phyloP scores from a whole-genome alignment of 2,329 filamentous ascomycete genomes.

The Exserohilum rostratum region DNA sequence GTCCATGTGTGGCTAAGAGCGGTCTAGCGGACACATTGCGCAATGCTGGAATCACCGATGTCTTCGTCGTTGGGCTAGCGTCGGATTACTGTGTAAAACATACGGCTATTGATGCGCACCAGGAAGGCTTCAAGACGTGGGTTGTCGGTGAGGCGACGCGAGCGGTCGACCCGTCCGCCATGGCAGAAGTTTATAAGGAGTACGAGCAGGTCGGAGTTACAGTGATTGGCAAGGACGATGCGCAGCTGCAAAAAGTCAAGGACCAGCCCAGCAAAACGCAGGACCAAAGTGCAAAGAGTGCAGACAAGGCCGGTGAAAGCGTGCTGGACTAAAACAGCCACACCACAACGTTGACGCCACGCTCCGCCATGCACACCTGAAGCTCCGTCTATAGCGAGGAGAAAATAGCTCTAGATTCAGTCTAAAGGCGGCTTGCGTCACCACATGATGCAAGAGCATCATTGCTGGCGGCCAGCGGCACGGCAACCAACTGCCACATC shows the following conservation, averaged over 20 bases:
- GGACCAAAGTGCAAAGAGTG: constrained; percentile 2
- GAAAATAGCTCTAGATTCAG: neutral
- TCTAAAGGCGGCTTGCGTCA: neutral
- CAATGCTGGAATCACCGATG: constrained; percentile 69
- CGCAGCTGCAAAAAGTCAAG: constrained; percentile 61
- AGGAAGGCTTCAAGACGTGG: constrained; percentile 76
- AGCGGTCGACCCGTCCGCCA: constrained; percentile 68
- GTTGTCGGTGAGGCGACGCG: constrained; percentile 80
- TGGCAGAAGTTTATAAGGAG: constrained; percentile 62
- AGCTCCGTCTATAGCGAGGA: neutral
- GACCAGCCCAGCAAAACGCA: constrained; percentile 11
- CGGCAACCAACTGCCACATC: neutral
- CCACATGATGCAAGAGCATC: neutral
- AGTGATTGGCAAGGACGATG: constrained; percentile 64
- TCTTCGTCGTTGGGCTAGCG: constrained; percentile 85
- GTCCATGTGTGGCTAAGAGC: constrained; percentile 63
- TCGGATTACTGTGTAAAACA: constrained; percentile 86
- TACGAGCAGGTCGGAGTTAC: constrained; percentile 66
- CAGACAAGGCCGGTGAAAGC: neutral
- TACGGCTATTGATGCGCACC: constrained; percentile 78
- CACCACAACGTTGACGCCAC: neutral
- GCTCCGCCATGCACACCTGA: neutral
- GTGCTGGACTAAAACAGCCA: constrained; percentile 5
- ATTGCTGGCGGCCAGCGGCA: neutral
- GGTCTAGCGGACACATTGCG: constrained; percentile 66